These are phyloP conservation scores for Phytophthora litchii DNA, from an alignment of 352 stramenopile genomes.

Conservation along the genomic window DNA sequence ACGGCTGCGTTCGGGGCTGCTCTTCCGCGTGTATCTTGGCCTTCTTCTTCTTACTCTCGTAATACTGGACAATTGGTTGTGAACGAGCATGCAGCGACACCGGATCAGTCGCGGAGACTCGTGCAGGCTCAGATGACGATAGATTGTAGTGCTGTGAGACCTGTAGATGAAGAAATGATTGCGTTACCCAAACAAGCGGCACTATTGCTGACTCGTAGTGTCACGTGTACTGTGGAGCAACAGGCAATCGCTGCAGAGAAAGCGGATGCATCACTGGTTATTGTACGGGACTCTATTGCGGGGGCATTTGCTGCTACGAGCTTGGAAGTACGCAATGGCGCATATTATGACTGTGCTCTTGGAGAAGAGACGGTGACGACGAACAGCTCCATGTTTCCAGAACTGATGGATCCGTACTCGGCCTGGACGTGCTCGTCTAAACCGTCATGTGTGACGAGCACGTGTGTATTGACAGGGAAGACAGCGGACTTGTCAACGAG, in stretches of 20 bases:
- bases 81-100: constrained; percentile 2
- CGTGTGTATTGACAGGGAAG: constrained; percentile 45
- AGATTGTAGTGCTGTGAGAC: constrained; percentile 24
- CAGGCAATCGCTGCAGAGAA: constrained; percentile 47
- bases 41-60: constrained; percentile 17
- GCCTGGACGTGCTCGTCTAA: constrained; percentile 34
- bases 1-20: constrained; percentile 34
- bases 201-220: constrained; percentile 55
- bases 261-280: constrained; percentile 40
- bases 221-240: constrained; percentile 55
- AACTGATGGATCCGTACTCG: constrained; percentile 22
- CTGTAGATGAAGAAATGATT: constrained; percentile 2
- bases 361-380: constrained; percentile 39
- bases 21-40: constrained; percentile 30
- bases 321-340: constrained; percentile 14
- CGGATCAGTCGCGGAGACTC: constrained; percentile 23
- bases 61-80: constrained; percentile 12
- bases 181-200: constrained; percentile 17
- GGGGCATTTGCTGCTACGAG: constrained; percentile 39
- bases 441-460: constrained; percentile 35
- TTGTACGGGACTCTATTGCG: constrained; percentile 56
- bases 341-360: constrained; percentile 56
- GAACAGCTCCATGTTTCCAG: constrained; percentile 50
- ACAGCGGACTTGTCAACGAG: neutral
- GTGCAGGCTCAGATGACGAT: constrained; percentile 16